Evolutionary conservation across 768 basidiomycete genomes (phyloP), one percentile per base, ranked within the genome.

Genomic region (Tubosaeta brunneosetosa): DNA sequence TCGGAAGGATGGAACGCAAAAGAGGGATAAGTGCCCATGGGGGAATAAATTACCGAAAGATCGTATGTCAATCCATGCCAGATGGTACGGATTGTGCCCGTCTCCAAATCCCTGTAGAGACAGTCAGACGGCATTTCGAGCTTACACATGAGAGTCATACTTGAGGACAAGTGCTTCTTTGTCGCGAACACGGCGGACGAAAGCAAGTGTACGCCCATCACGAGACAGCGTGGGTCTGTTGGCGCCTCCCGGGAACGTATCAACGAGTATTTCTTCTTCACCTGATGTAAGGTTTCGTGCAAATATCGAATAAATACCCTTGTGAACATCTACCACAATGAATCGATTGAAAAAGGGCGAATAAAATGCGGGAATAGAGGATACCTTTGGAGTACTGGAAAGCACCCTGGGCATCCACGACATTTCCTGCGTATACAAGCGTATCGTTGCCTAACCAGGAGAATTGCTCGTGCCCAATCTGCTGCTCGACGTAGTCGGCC

Each of bases 11-110:
- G 51, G 61, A 88, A 88, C 9, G 86, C 76, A 61, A 85, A 89
- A 1, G 85, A 83, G 0, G 86, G 87, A 58, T 89, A 89, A 37
- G 86, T 89, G 11, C 86, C 85, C 85, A 88, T 88, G 0, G 87
- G 86, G 13, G 86, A 84, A 9, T 81, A 86, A 47, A 86, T 73
- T 10, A 66, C 64, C 19, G 74, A 74, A n/a, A 83, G 72, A 62
- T 89, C 86, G 59, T 86, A 87, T 2, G 77, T 83, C 31, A 89
- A 72, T 0, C 85, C 86, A 50, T 86, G 69, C 83, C 84, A 88
- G 16, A 82, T 65, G 60, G 88, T 68, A 57, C 77, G 79, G 36
- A 85, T 69, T 3, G 83, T 84, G 16, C 86, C 87, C 1, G 84
- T 84, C 36, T 72, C 63, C 17, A 89, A 70, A 61, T 88, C 87